Conservation (phyloP, 2,329 filamentous ascomycete species). For the Cladosporium velox region DNA sequence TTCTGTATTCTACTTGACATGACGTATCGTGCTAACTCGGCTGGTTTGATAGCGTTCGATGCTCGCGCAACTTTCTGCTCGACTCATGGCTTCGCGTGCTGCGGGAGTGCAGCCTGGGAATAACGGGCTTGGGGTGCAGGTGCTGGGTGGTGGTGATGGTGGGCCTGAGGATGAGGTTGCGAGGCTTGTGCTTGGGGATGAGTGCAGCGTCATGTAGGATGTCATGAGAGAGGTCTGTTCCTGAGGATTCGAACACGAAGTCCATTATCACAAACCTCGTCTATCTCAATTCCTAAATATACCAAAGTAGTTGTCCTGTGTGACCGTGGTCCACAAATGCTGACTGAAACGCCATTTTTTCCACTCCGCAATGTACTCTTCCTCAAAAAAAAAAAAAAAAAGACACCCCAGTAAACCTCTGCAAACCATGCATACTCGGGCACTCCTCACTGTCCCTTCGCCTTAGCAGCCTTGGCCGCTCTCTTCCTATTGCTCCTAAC, state of each 20-base stretch:
- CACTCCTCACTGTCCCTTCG: conserved; percentile 66
- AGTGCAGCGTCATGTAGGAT: conserved; percentile 31
- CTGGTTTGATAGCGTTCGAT: conserved; percentile 29
- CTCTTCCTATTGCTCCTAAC: conserved; percentile 98
- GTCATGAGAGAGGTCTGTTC: neutral
- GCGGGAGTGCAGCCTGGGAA: conserved; percentile 18
- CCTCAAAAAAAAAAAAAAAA: neutral
- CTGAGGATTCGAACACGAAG: neutral
- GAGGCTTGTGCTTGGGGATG: conserved; percentile 30
- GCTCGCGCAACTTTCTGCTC: conserved; percentile 30
- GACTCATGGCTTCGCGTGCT: conserved; percentile 26
- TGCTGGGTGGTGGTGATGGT: conserved; percentile 20
- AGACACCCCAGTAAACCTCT: neutral
- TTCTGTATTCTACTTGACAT: neutral
- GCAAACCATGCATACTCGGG: neutral
- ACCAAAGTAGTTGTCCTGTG: neutral
- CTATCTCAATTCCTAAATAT: neutral
- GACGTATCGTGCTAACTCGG: neutral
- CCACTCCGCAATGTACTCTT: conserved; percentile 45
- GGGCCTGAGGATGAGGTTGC: conserved; percentile 15
- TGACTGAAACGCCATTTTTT: neutral
- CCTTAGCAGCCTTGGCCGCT: conserved; percentile 86
- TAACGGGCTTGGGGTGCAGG: conserved; percentile 2
- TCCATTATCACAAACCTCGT: neutral
- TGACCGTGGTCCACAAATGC: neutral